These are phyloP conservation scores for Candida dajiaensis DNA, from an alignment of 805 yeast genomes.

Conservation along the genomic window DNA sequence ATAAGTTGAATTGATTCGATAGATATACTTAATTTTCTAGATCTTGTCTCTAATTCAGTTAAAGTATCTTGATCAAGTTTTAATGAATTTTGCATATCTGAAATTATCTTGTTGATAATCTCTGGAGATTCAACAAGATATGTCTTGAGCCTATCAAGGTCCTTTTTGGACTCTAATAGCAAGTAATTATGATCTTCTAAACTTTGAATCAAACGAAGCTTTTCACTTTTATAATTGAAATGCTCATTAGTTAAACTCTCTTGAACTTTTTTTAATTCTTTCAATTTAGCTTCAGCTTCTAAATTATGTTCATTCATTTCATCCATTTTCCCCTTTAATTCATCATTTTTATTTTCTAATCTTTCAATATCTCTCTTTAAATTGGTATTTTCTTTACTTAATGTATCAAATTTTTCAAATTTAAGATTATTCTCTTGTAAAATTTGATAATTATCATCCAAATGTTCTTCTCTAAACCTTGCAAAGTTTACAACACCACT, in stretches of 20 bases:
- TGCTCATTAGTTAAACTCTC: conserved; percentile 59
- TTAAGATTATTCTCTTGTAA: conserved; percentile 48
- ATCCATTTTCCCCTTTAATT: conserved; percentile 28
- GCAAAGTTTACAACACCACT: conserved; percentile 87
- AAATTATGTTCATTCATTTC: conserved; percentile 44
- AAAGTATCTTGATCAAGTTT: conserved; percentile 33
- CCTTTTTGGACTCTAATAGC: conserved; percentile 49
- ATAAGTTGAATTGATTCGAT: conserved; percentile 48
- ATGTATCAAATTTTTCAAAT: conserved; percentile 38
- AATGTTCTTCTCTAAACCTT: conserved; percentile 72
- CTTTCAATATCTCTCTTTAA: conserved; percentile 31
- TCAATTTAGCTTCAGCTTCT: conserved; percentile 55
- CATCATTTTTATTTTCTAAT: conserved; percentile 26
- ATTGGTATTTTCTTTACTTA: conserved; percentile 35
- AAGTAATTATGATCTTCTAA: conserved; percentile 57
- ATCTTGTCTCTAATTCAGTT: conserved; percentile 38
- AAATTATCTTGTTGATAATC: conserved; percentile 44
- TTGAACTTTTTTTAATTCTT: conserved; percentile 54
- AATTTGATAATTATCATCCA: conserved; percentile 60
- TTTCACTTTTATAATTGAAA: conserved; percentile 56
- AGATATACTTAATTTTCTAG: conserved; percentile 46
- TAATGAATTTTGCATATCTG: conserved; percentile 43
- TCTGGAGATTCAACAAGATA: conserved; percentile 59
- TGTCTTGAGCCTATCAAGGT: conserved; percentile 51
- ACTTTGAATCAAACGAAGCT: conserved; percentile 48